Base-by-base conservation (phyloP, 1,284 basidiomycete genomes). In the Boletellus sp. region DNA sequence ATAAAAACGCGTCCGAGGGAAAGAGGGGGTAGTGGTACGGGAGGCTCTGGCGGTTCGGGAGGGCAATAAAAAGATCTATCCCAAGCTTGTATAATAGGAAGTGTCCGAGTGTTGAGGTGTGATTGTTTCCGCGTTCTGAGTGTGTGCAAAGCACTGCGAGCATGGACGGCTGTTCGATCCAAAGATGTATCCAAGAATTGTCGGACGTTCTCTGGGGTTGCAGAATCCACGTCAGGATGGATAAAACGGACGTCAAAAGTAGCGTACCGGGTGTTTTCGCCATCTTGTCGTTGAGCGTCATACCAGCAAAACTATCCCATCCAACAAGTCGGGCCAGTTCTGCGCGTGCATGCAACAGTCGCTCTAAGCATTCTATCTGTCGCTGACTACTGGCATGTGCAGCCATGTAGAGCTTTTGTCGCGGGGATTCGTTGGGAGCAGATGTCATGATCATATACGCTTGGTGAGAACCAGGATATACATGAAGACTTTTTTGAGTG, bases 271-370 rank as follows among this genome's bases (percentile, higher is more conserved):
- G 93, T 38, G 82, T 89, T 70, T 89, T 91, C 5, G 93, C 93
- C 94, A 97, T 97, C 74, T 96, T 97, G 70, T 97, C 93, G 28
- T 82, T 80, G 8, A 97, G 76, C 1, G 86, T 82, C 78, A 96
- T 88, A 54, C 91, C 83, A 0, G 85, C 91, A 74, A 83, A 97
- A 57, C 87, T 93, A 40, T 84, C 75, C 61, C 84, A 83, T 8
- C 94, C 93, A 18, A 95, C 85, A 18, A 97, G 72, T 22, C 74
- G 79, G 1, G 94, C 93, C 10, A 96, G 75, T 61, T 93, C 81
- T 8, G 85, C 88, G 21, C 94, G 81, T 42, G 83, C 82, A 32
- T 75, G 74, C 18, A 98, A 72, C 50, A 97, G 74, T n/a, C 72
- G 71, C 59, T 97, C 93, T 36, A 97, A 70, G 5, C 83, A 79